Evolutionary conservation across 257 asterid genomes (phyloP), one percentile per base, ranked within the genome.

Genomic region (Ilex aquifolium): DNA sequence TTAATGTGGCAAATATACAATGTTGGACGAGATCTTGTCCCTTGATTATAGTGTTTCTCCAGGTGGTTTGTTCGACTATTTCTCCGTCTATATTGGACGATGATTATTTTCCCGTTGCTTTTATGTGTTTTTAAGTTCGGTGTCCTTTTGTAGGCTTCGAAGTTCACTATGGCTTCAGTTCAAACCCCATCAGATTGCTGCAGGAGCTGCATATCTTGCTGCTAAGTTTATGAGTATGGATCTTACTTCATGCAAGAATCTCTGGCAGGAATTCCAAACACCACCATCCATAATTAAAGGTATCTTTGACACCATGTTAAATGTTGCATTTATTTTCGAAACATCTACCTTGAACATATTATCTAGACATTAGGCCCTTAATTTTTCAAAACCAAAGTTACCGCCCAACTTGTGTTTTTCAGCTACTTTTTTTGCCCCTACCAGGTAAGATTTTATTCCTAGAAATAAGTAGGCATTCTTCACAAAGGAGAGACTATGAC

Each of bases 181-280:
- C 91, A 90, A 90, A 75, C 95, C 99, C 66, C 88, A 93, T 49
- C 97, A 93, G 80, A 93, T 93, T 65, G 99, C 99, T 77, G 99
- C 95, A 44, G 99, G 97, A 65, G 95, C 96, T 70, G 99, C 99
- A 31, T 93, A 90, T 70, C 96, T 90, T 68, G 97, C 99, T 71
- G 87, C 97, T 17, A 90, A 93, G 59, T 74, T 75, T 63, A 73
- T 93, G 58, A 84, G 82, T 71, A 73, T 93, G 91, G 85, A 90
- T 77, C 88, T 85, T 65, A 65, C 95, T 50, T 85, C 96, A 5
- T 76, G 80, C 69, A 87, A 87, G 65, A 66, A 51, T 63, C 82
- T 90, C 51, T 90, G 97, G 97, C 74, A 73, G 29, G 95, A 85
- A 76, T 93, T 93, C 71, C 87, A 84, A 57, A 84, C 99, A 3